Evolutionary conservation across 2,329 filamentous ascomycete genomes (phyloP), one percentile per base, ranked within the genome.

Genomic region (Penicillium sp.): DNA sequence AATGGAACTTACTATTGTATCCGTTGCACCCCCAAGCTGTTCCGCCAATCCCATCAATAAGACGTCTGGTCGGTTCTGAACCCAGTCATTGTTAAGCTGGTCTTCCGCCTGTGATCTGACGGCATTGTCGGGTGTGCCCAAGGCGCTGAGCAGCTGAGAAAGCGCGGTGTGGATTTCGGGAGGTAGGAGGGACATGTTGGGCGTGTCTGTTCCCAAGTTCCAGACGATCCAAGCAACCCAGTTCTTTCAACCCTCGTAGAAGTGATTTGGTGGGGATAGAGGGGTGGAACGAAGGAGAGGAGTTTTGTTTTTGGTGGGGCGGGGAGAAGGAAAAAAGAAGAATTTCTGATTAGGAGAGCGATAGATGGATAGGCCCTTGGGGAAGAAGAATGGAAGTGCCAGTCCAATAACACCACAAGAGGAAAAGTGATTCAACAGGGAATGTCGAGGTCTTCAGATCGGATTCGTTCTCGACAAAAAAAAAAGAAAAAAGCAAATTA

Each of bases 21-120:
- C 86, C 64, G 85, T 83, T n/a, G 89, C 86, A 61, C 83, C 86
- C 68, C 90, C 86, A 65, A 96, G 86, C 77, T 97, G 93, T 78
- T 97, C 94, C 39, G 89, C 92, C 66, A 99, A 79, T 62, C 92
- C 94, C 88, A 97, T 94, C 71, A 99, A 79, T 64, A 97, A 81
- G 65, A 96, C 82, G 68, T 97, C 92, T 35, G 94, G 92, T 58
- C 89, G 85, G 54, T 85, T 82, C 59, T 80, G 79, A 35, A 91
- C 89, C 94, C 94, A 99, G 80, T 91, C 92, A 75, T 85, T 90
- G 73, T 91, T 90, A 60, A 99, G 80, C 73, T 92, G 88, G 62
- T 95, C 90, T 76, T 99, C 94, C 50, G 93, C 93, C 73, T 90
- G 86, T 31, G 89, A 85, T 71, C 94, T 88, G 66, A 90, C 82